These are phyloP conservation scores for Neocatenulostroma microsporum DNA, from an alignment of 2,329 filamentous ascomycete genomes.

Conservation along the genomic window DNA sequence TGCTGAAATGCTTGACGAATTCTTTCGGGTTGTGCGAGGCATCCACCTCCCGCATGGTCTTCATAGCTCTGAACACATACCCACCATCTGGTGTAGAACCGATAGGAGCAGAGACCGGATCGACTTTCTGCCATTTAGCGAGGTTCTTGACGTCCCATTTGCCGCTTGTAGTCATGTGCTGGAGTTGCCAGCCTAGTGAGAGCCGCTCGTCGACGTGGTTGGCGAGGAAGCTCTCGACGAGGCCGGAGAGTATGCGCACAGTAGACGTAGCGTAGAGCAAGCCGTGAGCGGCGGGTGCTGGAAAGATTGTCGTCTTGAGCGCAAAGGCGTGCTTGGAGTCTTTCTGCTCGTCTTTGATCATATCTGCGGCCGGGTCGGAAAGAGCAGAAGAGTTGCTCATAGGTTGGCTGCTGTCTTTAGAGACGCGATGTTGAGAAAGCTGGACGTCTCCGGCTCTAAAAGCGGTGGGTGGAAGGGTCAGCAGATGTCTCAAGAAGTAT, in stretches of 20 bases:
- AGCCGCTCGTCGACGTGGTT: constrained; percentile 68
- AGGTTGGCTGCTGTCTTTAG: neutral
- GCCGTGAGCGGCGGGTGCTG: constrained; percentile 71
- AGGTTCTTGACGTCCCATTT: constrained; percentile 99
- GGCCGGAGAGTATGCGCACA: constrained; percentile 67
- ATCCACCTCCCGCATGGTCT: constrained; percentile 86
- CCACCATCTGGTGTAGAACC: no score
- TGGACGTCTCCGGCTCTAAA: constrained; percentile 13
- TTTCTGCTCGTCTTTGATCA: constrained; percentile 15
- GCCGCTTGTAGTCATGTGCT: constrained; percentile 77
- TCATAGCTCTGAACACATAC: constrained; percentile 77
- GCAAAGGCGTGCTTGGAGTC: constrained; percentile 30
- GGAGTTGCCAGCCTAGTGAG: constrained; percentile 81
- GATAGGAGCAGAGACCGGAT: constrained; percentile 47
- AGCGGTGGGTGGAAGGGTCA: no score
- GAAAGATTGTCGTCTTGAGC: constrained; percentile 63
- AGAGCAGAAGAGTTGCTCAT: neutral
- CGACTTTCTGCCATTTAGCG: constrained; percentile 69
- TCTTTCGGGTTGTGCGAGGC: constrained; percentile 66
- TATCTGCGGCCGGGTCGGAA: neutral
- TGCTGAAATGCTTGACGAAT: constrained; percentile 62
- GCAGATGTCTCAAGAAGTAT: no score
- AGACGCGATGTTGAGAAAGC: constrained; percentile 7
- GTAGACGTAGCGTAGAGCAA: constrained; percentile 72
- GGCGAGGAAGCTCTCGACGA: constrained; percentile 75